A percentile compares a stretch with the other conserved stretches of the same genome.
These are phyloP conservation scores for Penicillium pulvis DNA, from an alignment of 495 filamentous ascomycete genomes.

Conservation along the genomic window DNA sequence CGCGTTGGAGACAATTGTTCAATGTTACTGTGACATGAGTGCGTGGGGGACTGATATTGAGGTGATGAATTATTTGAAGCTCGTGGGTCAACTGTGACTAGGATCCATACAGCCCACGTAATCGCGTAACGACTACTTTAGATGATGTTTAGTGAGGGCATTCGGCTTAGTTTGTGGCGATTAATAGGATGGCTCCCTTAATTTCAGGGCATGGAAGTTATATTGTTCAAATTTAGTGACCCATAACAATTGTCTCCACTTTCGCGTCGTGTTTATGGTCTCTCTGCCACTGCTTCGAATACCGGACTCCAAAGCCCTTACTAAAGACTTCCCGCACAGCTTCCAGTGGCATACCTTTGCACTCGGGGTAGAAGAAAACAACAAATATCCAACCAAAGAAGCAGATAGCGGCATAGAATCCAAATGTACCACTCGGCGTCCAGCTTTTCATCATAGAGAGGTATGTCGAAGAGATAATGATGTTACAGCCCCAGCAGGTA, in stretches of 20 bases:
- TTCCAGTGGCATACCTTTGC: slow-evolving; percentile 52
- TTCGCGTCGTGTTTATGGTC: slow-evolving; percentile 22
- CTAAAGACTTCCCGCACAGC: slow-evolving; percentile 46
- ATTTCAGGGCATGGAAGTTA: neutral
- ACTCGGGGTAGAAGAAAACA: slow-evolving; percentile 49
- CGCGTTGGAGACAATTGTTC: slow-evolving; percentile 2
- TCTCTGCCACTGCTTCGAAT: slow-evolving; percentile 42
- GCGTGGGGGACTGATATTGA: neutral
- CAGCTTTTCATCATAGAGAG: slow-evolving; percentile 51
- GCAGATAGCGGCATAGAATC: slow-evolving; percentile 52
- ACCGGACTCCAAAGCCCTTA: slow-evolving; percentile 45
- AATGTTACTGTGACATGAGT: slow-evolving; percentile 12
- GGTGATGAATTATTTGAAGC: too few species aligned
- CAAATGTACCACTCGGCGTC: slow-evolving; percentile 52
- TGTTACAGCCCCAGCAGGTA: slow-evolving; percentile 52
- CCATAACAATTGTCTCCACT: slow-evolving; percentile 12
- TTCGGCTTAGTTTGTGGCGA: too few species aligned
- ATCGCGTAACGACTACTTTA: too few species aligned
- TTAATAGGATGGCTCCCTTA: too few species aligned
- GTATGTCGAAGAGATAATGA: slow-evolving; percentile 55
- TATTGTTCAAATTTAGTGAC: slow-evolving; percentile 1
- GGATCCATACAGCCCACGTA: too few species aligned
- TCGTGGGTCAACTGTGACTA: too few species aligned
- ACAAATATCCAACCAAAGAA: slow-evolving; percentile 50
- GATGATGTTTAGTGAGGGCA: too few species aligned